Conservation (phyloP, 1,284 basidiomycete genomes). For the Pseudozyma sp. region DNA sequence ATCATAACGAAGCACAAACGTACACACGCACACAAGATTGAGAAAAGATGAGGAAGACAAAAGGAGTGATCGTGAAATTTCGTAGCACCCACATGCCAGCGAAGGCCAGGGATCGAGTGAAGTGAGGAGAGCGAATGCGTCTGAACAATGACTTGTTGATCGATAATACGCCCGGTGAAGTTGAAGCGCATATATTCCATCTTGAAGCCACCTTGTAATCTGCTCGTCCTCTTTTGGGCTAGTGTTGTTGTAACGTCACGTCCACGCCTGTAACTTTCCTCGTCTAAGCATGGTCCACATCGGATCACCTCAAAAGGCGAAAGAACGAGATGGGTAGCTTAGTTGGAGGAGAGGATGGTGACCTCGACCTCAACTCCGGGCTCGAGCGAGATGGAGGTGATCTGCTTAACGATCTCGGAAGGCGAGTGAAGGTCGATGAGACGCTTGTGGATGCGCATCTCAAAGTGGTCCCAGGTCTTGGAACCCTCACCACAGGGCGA, state of each 20-base stretch:
- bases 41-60: slow-evolving; percentile 1
- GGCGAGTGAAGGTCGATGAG: slow-evolving; percentile 99
- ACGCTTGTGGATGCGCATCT: slow-evolving; percentile 99
- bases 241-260: slow-evolving; percentile 1
- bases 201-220: too few species aligned
- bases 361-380: slow-evolving; percentile 99
- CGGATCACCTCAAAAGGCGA: background rate
- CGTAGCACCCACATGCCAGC: slow-evolving; percentile 12
- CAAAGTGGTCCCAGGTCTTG: slow-evolving; percentile 99
- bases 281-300: background rate
- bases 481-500: slow-evolving; percentile 87
- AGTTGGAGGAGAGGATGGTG: slow-evolving; percentile 80
- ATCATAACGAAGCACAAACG: background rate
- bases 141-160: slow-evolving; percentile 1
- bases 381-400: slow-evolving; percentile 98
- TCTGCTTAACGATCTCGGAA: slow-evolving; percentile 99
- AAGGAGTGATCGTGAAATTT: slow-evolving; percentile 31
- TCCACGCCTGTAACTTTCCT: background rate
- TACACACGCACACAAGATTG: background rate
- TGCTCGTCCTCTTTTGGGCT: too few species aligned
- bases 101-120: background rate
- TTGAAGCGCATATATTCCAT: too few species aligned
- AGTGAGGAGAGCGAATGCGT: slow-evolving; percentile 8
- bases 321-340: slow-evolving; percentile 22
- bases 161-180: slow-evolving; percentile 27